phyloP scores from a whole-genome alignment of 257 asterid genomes.

The Gentiana macrophylla region DNA sequence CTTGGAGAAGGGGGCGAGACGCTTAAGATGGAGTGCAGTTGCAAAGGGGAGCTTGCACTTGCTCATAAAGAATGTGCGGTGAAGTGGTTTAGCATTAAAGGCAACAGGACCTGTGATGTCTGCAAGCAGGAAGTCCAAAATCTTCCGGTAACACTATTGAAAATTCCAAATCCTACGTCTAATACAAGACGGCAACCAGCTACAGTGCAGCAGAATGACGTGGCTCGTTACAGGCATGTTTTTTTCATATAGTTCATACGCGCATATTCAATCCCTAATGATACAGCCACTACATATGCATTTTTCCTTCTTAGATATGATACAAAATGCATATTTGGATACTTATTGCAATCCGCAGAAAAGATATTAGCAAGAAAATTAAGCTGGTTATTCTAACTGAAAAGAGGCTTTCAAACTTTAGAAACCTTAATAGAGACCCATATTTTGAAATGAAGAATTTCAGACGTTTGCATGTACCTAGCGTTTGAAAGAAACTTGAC shows the following conservation, averaged over 20 bases:
- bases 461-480: too few relatives aligned
- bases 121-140: constrained; percentile 87
- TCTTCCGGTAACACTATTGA: constrained; percentile 79
- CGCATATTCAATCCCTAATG: not conserved
- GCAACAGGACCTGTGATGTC: constrained; percentile 86
- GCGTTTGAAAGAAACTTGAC: too few relatives aligned
- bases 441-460: too few relatives aligned
- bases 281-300: too few relatives aligned
- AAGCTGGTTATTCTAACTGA: too few relatives aligned
- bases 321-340: too few relatives aligned
- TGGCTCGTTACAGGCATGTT: constrained; percentile 69
- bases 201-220: constrained; percentile 44
- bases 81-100: constrained; percentile 95
- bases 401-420: too few relatives aligned
- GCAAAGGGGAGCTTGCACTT: constrained; percentile 98
- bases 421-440: too few relatives aligned
- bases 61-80: constrained; percentile 90
- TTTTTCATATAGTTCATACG: constrained; percentile 5
- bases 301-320: too few relatives aligned
- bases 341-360: too few relatives aligned
- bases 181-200: constrained; percentile 40
- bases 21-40: constrained; percentile 91
- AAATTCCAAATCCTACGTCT: constrained; percentile 60
- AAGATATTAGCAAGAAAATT: too few relatives aligned
- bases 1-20: constrained; percentile 95